A percentile compares a stretch with the other conserved stretches of the same genome.
Conservation (phyloP, 2,329 filamentous ascomycete genomes). For the Pseudogymnoascus sp. region DNA sequence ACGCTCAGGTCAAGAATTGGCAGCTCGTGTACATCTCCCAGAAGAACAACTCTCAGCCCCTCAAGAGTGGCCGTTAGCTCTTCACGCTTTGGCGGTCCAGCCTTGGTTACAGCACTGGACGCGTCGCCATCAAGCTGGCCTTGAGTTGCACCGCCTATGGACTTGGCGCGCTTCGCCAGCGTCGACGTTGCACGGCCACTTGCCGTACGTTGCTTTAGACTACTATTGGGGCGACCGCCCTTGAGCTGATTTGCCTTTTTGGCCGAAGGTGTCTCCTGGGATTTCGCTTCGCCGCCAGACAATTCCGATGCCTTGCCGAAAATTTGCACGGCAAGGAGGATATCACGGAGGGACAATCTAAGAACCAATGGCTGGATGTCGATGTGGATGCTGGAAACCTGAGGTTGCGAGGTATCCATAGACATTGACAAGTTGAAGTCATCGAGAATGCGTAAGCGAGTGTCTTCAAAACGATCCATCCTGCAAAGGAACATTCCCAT, state of each 20-base stretch:
- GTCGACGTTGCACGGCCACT: constrained; percentile 50
- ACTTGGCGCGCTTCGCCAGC: constrained; percentile 35
- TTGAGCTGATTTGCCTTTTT: constrained; percentile 48
- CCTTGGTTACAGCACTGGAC: constrained; percentile 42
- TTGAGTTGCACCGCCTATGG: constrained; percentile 16
- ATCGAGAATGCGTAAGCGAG: constrained; percentile 83
- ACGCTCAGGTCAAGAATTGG: constrained; percentile 91
- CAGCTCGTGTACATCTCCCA: constrained; percentile 91
- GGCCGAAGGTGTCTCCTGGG: constrained; percentile 37
- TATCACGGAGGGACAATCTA: constrained; percentile 84
- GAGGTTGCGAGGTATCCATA: constrained; percentile 60
- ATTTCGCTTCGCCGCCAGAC: constrained; percentile 54
- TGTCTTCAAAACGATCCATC: constrained; percentile 95
- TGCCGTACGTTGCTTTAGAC: constrained; percentile 47
- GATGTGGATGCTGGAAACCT: constrained; percentile 70
- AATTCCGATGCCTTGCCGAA: constrained; percentile 84
- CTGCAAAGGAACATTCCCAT: constrained; percentile 97
- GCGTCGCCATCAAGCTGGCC: constrained; percentile 32
- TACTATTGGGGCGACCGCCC: constrained; percentile 16
- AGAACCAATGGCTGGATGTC: constrained; percentile 88
- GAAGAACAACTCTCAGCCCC: constrained; percentile 84
- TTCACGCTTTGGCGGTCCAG: constrained; percentile 45
- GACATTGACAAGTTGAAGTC: constrained; percentile 90
- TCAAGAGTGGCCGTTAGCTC: constrained; percentile 80
- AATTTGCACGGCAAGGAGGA: constrained; percentile 87